Percentiles rank a stretch among this genome's conserved stretches.
phyloP scores from a whole-genome alignment of 805 yeast species.

The Candida dajiaensis region DNA sequence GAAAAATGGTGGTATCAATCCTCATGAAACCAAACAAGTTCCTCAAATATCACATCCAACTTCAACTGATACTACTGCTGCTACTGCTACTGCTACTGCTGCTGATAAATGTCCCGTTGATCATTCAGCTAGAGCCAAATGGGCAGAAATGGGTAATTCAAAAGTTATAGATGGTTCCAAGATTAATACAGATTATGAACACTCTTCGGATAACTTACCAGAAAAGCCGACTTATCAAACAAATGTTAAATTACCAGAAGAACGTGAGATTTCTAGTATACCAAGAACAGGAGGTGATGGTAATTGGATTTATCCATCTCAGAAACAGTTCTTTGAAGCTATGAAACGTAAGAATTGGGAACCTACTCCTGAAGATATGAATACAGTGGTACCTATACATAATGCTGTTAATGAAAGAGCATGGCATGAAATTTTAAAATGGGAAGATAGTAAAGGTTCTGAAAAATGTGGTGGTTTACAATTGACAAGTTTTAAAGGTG shows the following conservation, averaged over 20 bases:
- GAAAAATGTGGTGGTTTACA: conserved; percentile 79
- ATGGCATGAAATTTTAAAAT: conserved; percentile 74
- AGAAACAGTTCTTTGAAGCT: conserved; percentile 89
- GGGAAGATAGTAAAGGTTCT: conserved; percentile 66
- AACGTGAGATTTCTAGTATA: conserved; percentile 72
- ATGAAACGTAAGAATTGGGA: conserved; percentile 89
- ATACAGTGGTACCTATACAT: conserved; percentile 87
- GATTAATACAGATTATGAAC: conserved; percentile 21
- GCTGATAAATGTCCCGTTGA: conserved; percentile 62
- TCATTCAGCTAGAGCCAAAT: conserved; percentile 49
- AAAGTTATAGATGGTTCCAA: conserved; percentile 19
- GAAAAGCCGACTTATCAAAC: conserved; percentile 29
- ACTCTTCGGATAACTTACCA: conserved; percentile 41
- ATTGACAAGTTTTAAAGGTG: conserved; percentile 84
- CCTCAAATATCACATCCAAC: conserved; percentile 16
- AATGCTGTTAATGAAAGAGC: conserved; percentile 91
- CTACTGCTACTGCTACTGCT: conserved; percentile 10
- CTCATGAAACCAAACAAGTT: neutral
- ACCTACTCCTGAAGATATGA: conserved; percentile 79
- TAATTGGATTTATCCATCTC: conserved; percentile 95
- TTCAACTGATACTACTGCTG: conserved; percentile 11
- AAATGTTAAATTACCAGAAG: conserved; percentile 50
- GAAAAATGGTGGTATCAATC: neutral
- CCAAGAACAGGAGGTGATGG: conserved; percentile 65
- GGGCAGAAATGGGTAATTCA: conserved; percentile 38